phyloP scores from a whole-genome alignment of 2,329 filamentous ascomycete species.

The Aspergillus novofumigatus region DNA sequence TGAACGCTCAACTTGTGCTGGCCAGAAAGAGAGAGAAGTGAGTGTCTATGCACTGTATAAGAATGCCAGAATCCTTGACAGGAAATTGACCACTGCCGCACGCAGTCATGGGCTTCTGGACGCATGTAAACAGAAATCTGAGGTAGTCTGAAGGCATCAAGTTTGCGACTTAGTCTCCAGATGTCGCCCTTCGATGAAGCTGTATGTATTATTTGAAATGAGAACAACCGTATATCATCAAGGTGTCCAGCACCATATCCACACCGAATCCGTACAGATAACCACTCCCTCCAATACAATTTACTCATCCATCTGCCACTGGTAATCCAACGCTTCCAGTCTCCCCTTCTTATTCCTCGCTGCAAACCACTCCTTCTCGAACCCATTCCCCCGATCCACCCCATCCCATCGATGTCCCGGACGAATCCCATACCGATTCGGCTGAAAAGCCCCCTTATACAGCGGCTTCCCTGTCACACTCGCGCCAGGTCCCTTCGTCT shows the following conservation, averaged over 20 bases:
- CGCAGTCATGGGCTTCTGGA: not conserved
- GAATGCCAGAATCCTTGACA: too few relatives aligned
- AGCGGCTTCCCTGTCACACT: constrained; percentile 56
- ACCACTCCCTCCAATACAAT: not conserved
- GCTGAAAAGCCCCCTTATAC: constrained; percentile 75
- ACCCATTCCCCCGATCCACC: constrained; percentile 88
- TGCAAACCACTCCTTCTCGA: constrained; percentile 89
- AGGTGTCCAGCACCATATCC: not conserved
- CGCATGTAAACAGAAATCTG: not conserved
- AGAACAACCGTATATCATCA: not conserved
- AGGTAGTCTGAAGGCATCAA: not conserved
- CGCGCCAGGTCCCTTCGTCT: constrained; percentile 44
- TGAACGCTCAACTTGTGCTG: not conserved
- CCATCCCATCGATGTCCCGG: constrained; percentile 96
- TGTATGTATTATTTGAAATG: not conserved
- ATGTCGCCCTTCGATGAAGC: not conserved
- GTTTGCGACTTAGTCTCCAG: not conserved
- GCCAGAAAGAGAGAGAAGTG: too few relatives aligned
- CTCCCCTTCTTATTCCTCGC: constrained; percentile 74
- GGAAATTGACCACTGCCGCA: too few relatives aligned
- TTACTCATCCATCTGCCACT: constrained; percentile 93
- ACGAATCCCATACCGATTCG: constrained; percentile 89
- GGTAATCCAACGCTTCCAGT: constrained; percentile 76
- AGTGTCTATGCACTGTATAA: too few relatives aligned
- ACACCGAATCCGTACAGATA: not conserved